Conservation (phyloP, 345 rosid genomes). For the Salix suchowensis region DNA sequence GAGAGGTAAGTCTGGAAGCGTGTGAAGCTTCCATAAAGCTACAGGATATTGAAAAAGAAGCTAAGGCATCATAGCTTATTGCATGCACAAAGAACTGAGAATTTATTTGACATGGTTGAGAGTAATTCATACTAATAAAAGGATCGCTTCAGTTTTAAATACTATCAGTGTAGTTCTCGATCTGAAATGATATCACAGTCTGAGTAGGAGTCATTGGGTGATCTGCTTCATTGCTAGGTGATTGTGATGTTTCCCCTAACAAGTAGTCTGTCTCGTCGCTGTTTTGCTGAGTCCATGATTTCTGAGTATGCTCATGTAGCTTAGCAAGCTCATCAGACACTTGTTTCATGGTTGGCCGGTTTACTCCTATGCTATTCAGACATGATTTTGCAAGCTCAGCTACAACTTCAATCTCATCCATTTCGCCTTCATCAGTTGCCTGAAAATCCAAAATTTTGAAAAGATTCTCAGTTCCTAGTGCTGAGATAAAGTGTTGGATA, state of each 20-base stretch:
- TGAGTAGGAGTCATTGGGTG: background rate
- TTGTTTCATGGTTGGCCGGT: background rate
- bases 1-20: no score
- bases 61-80: no score
- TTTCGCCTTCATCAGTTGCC: background rate
- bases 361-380: background rate
- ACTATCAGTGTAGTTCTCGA: background rate
- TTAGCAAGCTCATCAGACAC: background rate
- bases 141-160: background rate
- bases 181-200: background rate
- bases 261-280: background rate
- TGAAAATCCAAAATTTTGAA: background rate
- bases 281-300: background rate
- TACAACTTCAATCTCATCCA: background rate
- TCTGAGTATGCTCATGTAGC: background rate
- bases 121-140: no score
- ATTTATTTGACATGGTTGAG: no score
- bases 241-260: background rate
- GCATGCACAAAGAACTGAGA: no score
- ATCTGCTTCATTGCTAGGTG: background rate
- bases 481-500: slow-evolving; percentile 12
- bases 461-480: background rate
- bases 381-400: background rate
- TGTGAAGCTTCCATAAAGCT: no score
- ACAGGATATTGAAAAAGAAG: no score